Conservation (phyloP, 768 basidiomycete genomes). For the Lyophyllum atratum region DNA sequence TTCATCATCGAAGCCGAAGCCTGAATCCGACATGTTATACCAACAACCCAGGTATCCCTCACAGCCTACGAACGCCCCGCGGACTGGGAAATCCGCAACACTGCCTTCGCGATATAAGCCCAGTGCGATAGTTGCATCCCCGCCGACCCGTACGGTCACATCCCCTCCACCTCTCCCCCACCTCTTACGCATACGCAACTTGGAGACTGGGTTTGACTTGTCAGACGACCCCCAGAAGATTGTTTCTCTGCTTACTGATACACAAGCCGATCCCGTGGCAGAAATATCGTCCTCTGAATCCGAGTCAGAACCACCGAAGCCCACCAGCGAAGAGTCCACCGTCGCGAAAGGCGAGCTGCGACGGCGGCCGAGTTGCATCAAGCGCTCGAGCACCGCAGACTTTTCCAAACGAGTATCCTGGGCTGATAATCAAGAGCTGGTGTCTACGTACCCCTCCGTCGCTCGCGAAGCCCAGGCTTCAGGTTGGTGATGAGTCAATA, state of each 20-base stretch:
- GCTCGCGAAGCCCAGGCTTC: conserved; percentile 41
- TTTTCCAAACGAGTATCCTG: conserved; percentile 71
- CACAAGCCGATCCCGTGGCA: background rate
- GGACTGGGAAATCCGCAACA: conserved; percentile 5
- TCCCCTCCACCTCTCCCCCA: conserved; percentile 45
- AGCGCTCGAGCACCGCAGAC: conserved; percentile 56
- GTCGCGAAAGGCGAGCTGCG: conserved; percentile 31
- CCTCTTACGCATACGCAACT: conserved; percentile 31
- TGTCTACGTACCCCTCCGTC: conserved; percentile 47
- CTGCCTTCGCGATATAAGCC: conserved; percentile 9
- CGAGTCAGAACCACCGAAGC: background rate
- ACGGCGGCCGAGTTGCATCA: conserved; percentile 65
- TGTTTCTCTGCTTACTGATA: conserved; percentile 7
- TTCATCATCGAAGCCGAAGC: conserved; percentile 4
- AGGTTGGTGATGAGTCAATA: conserved; percentile 24
- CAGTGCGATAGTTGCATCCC: background rate
- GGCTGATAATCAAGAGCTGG: conserved; percentile 69
- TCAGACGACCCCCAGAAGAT: conserved; percentile 23
- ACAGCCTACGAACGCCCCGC: conserved; percentile 1
- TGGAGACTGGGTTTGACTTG: conserved; percentile 19
- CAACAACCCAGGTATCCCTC: conserved; percentile 12
- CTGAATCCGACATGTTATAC: conserved; percentile 3
- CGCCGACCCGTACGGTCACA: conserved; percentile 20
- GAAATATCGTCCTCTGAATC: background rate
- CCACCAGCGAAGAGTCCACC: background rate